Base-by-base conservation (phyloP, 768 basidiomycete genomes). In the Pisolithus marmoratus region DNA sequence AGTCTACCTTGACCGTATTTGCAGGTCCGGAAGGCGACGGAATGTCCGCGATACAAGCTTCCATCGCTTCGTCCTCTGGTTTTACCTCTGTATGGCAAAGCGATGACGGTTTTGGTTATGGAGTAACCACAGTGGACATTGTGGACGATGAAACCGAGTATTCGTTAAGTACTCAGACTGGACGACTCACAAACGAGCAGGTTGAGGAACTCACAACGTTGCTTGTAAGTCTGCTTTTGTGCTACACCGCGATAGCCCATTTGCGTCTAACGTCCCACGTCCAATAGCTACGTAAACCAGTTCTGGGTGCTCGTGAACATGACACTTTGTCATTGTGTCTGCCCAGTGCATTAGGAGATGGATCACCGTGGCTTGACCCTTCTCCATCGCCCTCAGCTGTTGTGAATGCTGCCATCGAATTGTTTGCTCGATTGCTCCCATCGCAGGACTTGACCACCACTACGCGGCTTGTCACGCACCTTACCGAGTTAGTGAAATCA, bases 71-170 rank as follows among this genome's bases (percentile, higher is more conserved):
- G 1, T 90, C 85, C 6, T 78, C 89, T 0, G 94, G 94, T 0
- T 94, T 96, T 67, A 84, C 83, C 3, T 82, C 80, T 14, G 77
- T 99, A 12, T 98, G 95, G 95, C 81, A 86, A 51, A 80, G 81
- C 50, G 75, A 78, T 2, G 95, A 98, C 66, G 90, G 92, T 5
- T 95, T 93, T 69, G 94, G 84, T 0, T 94, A 91, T 68, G 95
- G 95, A 0, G 84, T 96, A 2, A 90, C 91, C 3, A 86, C 78
- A 40, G 70, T 84, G 20, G 79, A 83, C 44, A 66, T 82, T 20
- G 63, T 69, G 12, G 76, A 81, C 45, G 74, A 79, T 48, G 70
- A 74, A 38, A 60, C 62, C 7, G 70, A 71, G 36, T 59, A 46
- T 12, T 36, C 58, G 20, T 56, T 59, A 27, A 52, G 51, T 42